Evolutionary conservation across 768 basidiomycete genomes (phyloP), one percentile per base, ranked within the genome.

Genomic region (Suillus decipiens): DNA sequence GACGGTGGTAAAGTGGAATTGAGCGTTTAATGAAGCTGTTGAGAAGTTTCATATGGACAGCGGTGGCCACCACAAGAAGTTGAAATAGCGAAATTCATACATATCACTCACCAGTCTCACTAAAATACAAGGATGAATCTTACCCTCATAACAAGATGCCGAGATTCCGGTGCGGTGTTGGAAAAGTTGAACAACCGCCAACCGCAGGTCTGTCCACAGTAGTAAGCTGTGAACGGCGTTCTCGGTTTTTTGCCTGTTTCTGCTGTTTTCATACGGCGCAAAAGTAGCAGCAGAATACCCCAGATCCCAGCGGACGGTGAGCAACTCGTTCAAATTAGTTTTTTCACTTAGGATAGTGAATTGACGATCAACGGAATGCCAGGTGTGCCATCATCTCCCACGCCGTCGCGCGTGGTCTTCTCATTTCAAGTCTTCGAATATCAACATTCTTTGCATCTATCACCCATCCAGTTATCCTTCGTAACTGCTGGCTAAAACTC

Each of bases 1-100:
- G 78, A 75, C 56, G 82, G 83, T 33, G 79, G 74, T 34, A 87
- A 81, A 72, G 85, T 91, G 41, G 91, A 93, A 71, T 76, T 92
- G 71, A 81, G 75, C 68, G 90, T 91, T 64, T 87, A 65, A 69
- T 45, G 60, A 36, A 28, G 34, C 36, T 56, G 36, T 41, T 39
- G 54, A 61, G 53, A 53, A 62, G 43, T 36, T 62, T 54, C 14
- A 36, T 34, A 54, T 11, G 51, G 19, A 33, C 5, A 28, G 28
- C 14, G 48, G 48, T 31, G 28, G 34, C 34, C 31, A 36, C 59
- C 7, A 56, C 22, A 60, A 60, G 45, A 60, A 60, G 59, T 50
- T 19, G 34, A 60, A 41, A 50, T 19, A n/a, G 41, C 12, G 59
- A 51, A 19, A 51, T 51, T 31, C 28, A 51, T 51, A 34, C 33